Conservation (phyloP, 2,329 filamentous ascomycete species). For the Aspergillus flavus region DNA sequence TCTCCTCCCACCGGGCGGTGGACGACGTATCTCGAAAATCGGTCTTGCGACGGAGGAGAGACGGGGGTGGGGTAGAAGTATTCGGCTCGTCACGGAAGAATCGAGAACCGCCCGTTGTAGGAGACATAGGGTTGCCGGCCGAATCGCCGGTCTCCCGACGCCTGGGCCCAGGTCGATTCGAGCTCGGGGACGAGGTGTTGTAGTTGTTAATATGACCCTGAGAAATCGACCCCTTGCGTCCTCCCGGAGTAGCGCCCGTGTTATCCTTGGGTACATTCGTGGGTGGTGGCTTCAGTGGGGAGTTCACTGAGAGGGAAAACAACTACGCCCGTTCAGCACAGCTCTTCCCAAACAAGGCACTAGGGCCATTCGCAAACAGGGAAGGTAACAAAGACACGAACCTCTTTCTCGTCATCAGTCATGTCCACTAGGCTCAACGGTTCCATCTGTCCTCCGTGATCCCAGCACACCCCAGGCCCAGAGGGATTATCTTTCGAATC, state of each 20-base stretch:
- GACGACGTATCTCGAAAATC: conserved; percentile 58
- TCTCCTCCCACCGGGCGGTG: conserved; percentile 50
- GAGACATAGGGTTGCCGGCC: conserved; percentile 54
- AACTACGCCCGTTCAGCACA: conserved; percentile 55
- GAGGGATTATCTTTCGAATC: conserved; percentile 74
- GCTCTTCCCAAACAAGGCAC: conserved; percentile 15
- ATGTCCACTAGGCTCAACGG: conserved; percentile 75
- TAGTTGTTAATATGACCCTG: conserved; percentile 66
- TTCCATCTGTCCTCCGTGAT: conserved; percentile 67
- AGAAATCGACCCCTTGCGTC: conserved; percentile 75
- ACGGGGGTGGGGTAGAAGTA: conserved; percentile 62
- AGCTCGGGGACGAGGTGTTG: conserved; percentile 72
- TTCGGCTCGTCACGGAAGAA: conserved; percentile 55
- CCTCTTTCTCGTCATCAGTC: conserved; percentile 68
- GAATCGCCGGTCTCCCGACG: conserved; percentile 84
- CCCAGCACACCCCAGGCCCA: conserved; percentile 93
- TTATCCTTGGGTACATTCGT: conserved; percentile 66
- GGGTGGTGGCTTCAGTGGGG: conserved; percentile 81
- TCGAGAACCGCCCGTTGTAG: conserved; percentile 47
- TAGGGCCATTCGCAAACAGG: background rate
- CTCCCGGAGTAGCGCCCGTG: conserved; percentile 45
- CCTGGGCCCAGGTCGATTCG: conserved; percentile 72
- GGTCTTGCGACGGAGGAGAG: conserved; percentile 63
- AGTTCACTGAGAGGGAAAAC: conserved; percentile 88
- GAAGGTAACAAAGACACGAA: conserved; percentile 35